phyloP scores from a whole-genome alignment of 2,329 filamentous ascomycete species.

The Colletotrichum trifolii region DNA sequence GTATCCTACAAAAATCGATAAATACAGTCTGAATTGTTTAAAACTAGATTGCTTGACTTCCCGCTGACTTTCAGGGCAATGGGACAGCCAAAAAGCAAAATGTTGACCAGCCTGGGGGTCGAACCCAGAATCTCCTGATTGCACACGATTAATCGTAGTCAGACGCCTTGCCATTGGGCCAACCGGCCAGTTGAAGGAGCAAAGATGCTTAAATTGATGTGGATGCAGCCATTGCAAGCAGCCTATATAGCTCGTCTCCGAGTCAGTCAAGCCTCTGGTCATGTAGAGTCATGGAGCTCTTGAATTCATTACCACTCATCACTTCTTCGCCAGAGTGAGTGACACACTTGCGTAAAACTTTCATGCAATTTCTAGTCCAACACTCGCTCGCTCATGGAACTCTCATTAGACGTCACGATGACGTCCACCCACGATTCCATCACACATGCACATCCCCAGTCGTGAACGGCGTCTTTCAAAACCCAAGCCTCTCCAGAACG shows the following conservation, averaged over 20 bases:
- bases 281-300: too few species aligned
- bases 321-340: too few species aligned
- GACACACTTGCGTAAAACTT: not conserved
- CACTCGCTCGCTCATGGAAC: not conserved
- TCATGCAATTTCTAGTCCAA: constrained; percentile 1
- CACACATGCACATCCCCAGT: not conserved
- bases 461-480: constrained; percentile 7
- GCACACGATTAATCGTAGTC: constrained; percentile 45
- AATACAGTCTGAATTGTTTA: not conserved
- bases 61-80: not conserved
- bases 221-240: too few species aligned
- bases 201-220: too few species aligned
- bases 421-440: too few species aligned
- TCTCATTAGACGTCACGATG: not conserved
- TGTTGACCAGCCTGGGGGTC: constrained; percentile 35
- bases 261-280: too few species aligned
- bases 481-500: constrained; percentile 47
- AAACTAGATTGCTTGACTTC: not conserved
- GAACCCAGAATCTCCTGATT: constrained; percentile 40
- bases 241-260: too few species aligned
- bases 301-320: too few species aligned
- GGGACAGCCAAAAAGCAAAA: not conserved
- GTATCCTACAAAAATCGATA: too few species aligned
- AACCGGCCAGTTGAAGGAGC: constrained; percentile 33
- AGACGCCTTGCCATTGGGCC: constrained; percentile 57